These are phyloP conservation scores for Oryza glaberrima DNA, from an alignment of 176 grass and related monocot genomes.

Conservation along the genomic window DNA sequence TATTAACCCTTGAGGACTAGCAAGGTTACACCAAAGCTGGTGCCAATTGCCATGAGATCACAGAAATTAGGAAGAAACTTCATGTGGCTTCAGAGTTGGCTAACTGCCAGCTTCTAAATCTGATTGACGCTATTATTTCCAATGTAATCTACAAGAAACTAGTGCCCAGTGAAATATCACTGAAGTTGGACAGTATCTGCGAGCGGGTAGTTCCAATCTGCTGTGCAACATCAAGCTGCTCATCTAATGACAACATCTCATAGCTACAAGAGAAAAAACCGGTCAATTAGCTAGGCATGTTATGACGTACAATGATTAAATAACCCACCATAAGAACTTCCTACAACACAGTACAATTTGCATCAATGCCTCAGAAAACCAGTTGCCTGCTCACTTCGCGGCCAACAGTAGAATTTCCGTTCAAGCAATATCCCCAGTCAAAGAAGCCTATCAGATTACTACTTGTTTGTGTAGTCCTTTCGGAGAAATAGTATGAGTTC, in stretches of 20 bases:
- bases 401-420: too few relatives aligned
- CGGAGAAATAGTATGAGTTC: neutral
- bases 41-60: neutral
- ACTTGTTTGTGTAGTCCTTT: too few relatives aligned
- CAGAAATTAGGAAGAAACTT: neutral
- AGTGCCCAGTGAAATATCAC: constrained; percentile 76
- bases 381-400: too few relatives aligned
- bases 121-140: neutral
- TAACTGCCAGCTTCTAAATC: neutral
- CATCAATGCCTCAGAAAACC: too few relatives aligned
- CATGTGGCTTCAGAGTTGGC: neutral
- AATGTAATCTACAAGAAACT: constrained; percentile 69
- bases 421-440: too few relatives aligned
- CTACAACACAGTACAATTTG: neutral
- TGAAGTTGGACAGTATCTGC: constrained; percentile 86
- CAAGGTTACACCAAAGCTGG: neutral
- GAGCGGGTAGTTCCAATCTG: constrained; percentile 80
- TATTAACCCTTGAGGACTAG: too few relatives aligned
- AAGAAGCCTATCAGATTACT: too few relatives aligned
- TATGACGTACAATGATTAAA: neutral
- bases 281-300: neutral
- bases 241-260: constrained; percentile 85
- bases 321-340: neutral
- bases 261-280: constrained; percentile 57
- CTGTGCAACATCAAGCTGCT: constrained; percentile 88